A percentile compares a stretch with the other conserved stretches of the same genome.
phyloP scores from a whole-genome alignment of 2,329 filamentous ascomycete genomes.

The Diplodia seriata region DNA sequence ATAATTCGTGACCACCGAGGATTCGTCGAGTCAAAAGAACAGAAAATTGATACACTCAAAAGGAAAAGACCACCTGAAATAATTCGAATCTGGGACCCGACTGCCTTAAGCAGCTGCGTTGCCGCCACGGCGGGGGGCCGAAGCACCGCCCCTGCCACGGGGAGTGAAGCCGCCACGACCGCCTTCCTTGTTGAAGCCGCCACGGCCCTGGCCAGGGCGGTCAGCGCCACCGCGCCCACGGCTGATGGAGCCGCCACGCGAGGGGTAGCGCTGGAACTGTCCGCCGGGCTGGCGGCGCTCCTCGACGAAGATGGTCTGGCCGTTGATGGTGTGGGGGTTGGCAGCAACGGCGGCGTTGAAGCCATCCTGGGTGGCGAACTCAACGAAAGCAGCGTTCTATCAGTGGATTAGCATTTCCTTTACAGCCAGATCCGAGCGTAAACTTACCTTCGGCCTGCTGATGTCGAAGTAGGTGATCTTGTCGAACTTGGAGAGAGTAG shows the following conservation, averaged over 20 bases:
- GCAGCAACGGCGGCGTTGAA: conserved; percentile 83
- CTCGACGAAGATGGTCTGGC: conserved; percentile 84
- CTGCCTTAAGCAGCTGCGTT: conserved; percentile 44
- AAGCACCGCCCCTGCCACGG: conserved; percentile 40
- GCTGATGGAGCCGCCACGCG: conserved; percentile 49
- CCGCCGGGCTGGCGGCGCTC: conserved; percentile 72
- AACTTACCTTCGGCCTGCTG: conserved; percentile 74
- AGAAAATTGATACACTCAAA: conserved; percentile 21
- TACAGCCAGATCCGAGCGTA: neutral
- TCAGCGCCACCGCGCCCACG: conserved; percentile 72
- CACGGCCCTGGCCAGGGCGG: conserved; percentile 66
- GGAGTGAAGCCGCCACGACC: conserved; percentile 71
- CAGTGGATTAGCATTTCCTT: conserved; percentile 35
- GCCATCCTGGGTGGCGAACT: conserved; percentile 80
- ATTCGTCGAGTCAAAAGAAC: conserved; percentile 28
- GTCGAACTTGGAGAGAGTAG: conserved; percentile 72
- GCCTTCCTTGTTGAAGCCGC: conserved; percentile 72
- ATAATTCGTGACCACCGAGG: conserved; percentile 33
- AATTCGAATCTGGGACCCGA: neutral
- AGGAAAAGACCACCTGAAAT: conserved; percentile 25
- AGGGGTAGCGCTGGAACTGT: conserved; percentile 46
- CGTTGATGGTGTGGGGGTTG: conserved; percentile 85
- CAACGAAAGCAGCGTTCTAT: conserved; percentile 96
- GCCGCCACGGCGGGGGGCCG: conserved; percentile 62
- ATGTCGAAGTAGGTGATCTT: conserved; percentile 70